phyloP scores from a whole-genome alignment of 371 early-diverging fungal genomes.

The Syncephalastrum racemosum region DNA sequence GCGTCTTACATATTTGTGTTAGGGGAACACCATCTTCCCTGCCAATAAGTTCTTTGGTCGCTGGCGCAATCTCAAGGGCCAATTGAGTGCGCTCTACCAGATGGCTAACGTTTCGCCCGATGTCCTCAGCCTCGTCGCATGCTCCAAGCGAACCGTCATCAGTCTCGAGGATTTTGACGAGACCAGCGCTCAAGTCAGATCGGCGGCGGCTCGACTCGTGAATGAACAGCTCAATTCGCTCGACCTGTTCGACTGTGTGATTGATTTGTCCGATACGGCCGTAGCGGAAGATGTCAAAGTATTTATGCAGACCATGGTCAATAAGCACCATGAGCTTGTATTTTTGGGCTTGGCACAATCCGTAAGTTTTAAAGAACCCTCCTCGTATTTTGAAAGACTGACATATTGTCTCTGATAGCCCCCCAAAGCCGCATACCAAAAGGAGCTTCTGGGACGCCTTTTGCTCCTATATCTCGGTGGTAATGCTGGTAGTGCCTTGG shows the following conservation, averaged over 20 bases:
- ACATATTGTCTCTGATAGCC: constrained; percentile 25
- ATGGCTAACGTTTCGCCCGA: constrained; percentile 60
- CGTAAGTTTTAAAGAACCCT: constrained; percentile 18
- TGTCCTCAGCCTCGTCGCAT: constrained; percentile 48
- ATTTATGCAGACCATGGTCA: constrained; percentile 64
- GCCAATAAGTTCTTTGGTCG: constrained; percentile 68
- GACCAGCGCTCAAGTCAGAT: constrained; percentile 45
- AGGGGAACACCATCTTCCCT: constrained; percentile 58
- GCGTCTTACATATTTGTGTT: neutral
- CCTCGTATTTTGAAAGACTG: neutral
- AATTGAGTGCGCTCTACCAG: constrained; percentile 71
- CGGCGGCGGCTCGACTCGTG: constrained; percentile 53
- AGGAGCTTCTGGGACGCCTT: constrained; percentile 68
- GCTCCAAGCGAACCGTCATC: constrained; percentile 52
- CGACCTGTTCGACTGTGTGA: constrained; percentile 72
- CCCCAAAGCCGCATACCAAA: constrained; percentile 62
- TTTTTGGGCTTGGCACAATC: constrained; percentile 77
- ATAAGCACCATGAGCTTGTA: constrained; percentile 74
- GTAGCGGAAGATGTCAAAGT: constrained; percentile 66
- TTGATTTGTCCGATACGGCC: constrained; percentile 62
- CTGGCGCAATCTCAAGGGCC: constrained; percentile 76
- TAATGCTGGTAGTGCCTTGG: constrained; percentile 67
- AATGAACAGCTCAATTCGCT: constrained; percentile 73
- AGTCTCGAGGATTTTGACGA: constrained; percentile 54
- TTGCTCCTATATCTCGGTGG: constrained; percentile 69